These are phyloP conservation scores for Nothophytophthora sp. DNA, from an alignment of 352 stramenopile genomes.

Conservation along the genomic window DNA sequence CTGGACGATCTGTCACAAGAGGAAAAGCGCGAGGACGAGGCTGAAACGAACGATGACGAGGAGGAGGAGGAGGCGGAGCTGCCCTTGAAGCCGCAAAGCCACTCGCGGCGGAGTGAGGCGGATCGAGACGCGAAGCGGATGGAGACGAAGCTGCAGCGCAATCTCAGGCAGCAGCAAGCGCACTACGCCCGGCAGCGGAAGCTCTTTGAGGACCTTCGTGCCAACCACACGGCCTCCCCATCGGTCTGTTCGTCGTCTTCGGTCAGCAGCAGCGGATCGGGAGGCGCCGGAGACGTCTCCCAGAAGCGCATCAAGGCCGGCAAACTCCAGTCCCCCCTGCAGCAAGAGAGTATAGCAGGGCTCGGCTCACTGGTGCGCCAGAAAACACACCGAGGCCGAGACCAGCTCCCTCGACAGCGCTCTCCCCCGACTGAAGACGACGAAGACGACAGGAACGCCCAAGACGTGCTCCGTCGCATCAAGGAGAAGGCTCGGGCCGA, in stretches of 20 bases:
- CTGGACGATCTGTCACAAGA: slow-evolving; percentile 48
- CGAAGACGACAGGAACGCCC: slow-evolving; percentile 22
- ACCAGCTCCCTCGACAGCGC: not conserved
- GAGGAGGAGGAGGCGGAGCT: slow-evolving; percentile 9
- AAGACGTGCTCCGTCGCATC: slow-evolving; percentile 30
- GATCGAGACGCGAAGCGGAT: slow-evolving; percentile 37
- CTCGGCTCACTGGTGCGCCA: slow-evolving; percentile 4
- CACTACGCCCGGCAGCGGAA: slow-evolving; percentile 61
- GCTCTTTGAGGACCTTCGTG: slow-evolving; percentile 60
- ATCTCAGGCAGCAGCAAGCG: slow-evolving; percentile 57
- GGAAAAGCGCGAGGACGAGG: not conserved
- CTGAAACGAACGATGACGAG: slow-evolving; percentile 5
- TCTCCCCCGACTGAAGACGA: not conserved
- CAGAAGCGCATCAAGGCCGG: slow-evolving; percentile 1
- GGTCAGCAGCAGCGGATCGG: not conserved
- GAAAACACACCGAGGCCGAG: not conserved
- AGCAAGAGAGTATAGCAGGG: slow-evolving; percentile 1
- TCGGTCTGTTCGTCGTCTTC: slow-evolving; percentile 12
- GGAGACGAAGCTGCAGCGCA: slow-evolving; percentile 51
- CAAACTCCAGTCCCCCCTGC: slow-evolving; percentile 1
- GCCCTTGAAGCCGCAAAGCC: slow-evolving; percentile 1
- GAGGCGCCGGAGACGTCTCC: too few species aligned
- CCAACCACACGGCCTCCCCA: slow-evolving; percentile 8
- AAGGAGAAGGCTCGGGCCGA: slow-evolving; percentile 39
- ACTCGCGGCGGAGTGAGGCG: not conserved